Evolutionary conservation across 257 asterid species (phyloP), one percentile per base, ranked within the genome.

Genomic region (Henckelia pumila): DNA sequence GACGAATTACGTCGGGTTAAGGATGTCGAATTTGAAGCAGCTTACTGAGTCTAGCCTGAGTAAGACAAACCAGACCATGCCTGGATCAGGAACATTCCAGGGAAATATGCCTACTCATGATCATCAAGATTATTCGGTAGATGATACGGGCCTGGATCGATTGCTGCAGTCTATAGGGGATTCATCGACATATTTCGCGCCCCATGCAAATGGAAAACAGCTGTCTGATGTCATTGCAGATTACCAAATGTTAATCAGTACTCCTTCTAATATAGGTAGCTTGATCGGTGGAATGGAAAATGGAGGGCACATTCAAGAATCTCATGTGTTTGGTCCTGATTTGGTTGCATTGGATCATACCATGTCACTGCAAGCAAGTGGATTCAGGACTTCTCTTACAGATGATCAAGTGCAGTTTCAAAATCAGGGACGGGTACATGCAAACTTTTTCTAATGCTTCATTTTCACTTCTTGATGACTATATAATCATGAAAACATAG

Each of bases 371-470:
- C 66, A 37, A 6, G 59, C 35, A 8, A 32, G 35, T 56, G 66
- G 28, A 69, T 30, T 75, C n/a, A 71, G 64, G 19, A 61, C 32
- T 47, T 33, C 63, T 70, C 75, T 68, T 30, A 30, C 53, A 7
- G 57, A 71, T 70, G 78, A 72, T n/a, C n/a, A n/a, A 59, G 53
- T 56, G 50, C 70, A 53, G 23, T 24, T 56, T 37, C 78, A 22
- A 11, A 68, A 59, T 59, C 67, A 71, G 24, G 16, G 33, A 7
- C 77, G 72, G 78, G 78, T 77, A 47, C n/a, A n/a, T n/a, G n/a
- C n/a, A n/a, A n/a, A n/a, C 26, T 40, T 7, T 58, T 35, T 32
- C 40, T 30, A 32, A 26, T 7, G 23, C 29, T 49, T 16, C 8
- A 21, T 19, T 35, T 7, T 19, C 14, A 19, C 40, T n/a, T 29